A percentile compares a stretch with the other conserved stretches of the same genome.
These are phyloP conservation scores for Emergomyces orientalis DNA, from an alignment of 2,329 filamentous ascomycete genomes.

Conservation along the genomic window DNA sequence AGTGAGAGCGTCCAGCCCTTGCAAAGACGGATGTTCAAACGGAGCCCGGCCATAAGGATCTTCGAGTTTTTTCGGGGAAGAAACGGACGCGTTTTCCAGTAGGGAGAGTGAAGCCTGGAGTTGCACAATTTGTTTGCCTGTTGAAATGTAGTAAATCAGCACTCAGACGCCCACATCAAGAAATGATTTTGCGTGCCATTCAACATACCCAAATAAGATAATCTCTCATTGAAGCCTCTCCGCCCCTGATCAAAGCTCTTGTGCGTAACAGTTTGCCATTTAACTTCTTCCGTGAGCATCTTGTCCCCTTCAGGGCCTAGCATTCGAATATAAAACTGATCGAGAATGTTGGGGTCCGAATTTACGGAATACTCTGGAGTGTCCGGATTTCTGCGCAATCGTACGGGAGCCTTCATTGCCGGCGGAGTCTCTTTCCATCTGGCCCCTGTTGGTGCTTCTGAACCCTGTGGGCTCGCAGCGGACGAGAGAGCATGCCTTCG, in stretches of 20 bases:
- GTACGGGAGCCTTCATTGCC: constrained; percentile 59
- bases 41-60: constrained; percentile 52
- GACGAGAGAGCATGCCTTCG: constrained; percentile 23
- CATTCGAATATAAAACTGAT: constrained; percentile 67
- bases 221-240: constrained; percentile 85
- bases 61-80: constrained; percentile 24
- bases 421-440: constrained; percentile 64
- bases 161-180: background rate
- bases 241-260: constrained; percentile 96
- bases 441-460: constrained; percentile 37
- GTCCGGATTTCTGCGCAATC: constrained; percentile 29
- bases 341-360: constrained; percentile 60
- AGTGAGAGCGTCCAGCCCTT: constrained; percentile 64
- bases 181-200: background rate
- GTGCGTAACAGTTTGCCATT: constrained; percentile 94
- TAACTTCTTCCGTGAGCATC: constrained; percentile 78
- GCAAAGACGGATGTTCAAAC: constrained; percentile 61
- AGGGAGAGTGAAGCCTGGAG: constrained; percentile 57
- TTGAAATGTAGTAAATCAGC: constrained; percentile 8
- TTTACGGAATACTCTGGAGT: constrained; percentile 55
- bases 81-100: constrained; percentile 38
- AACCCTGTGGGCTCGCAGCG: constrained; percentile 19
- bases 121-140: constrained; percentile 55
- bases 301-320: constrained; percentile 63
- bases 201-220: constrained; percentile 72